phyloP scores from a whole-genome alignment of 345 rosid genomes.

The Dipteronia dyeriana region DNA sequence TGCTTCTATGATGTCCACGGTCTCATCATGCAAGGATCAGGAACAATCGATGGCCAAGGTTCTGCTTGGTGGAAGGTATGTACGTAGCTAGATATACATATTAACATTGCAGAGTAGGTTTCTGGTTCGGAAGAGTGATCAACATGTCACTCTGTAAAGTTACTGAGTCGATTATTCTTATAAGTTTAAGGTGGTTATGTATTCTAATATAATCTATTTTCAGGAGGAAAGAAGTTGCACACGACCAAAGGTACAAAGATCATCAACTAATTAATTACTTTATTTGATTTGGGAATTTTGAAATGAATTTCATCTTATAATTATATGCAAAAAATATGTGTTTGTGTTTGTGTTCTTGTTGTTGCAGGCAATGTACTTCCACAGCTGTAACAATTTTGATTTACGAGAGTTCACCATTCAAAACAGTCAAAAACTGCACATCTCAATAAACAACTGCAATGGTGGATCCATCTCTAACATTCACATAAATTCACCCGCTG shows the following conservation, averaged over 20 bases:
- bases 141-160: too few species aligned
- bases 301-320: background rate
- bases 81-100: background rate
- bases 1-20: conserved; percentile 1
- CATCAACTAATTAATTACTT: background rate
- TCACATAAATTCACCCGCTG: conserved; percentile 32
- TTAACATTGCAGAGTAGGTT: too few species aligned
- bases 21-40: conserved; percentile 29
- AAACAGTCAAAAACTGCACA: conserved; percentile 31
- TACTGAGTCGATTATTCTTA: too few species aligned
- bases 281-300: background rate
- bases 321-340: too few species aligned
- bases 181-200: background rate
- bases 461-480: conserved; percentile 31
- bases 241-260: background rate
- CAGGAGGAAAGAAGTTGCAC: background rate
- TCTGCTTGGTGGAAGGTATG: conserved; percentile 38
- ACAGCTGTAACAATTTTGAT: conserved; percentile 25
- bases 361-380: conserved; percentile 32
- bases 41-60: conserved; percentile 40
- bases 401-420: conserved; percentile 27
- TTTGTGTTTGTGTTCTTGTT: too few species aligned
- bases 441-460: conserved; percentile 12
- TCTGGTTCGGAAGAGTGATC: too few species aligned
- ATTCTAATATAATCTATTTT: background rate